Base-by-base conservation (phyloP, 2,329 filamentous ascomycete species). In the Colletotrichum cordylinicola region DNA sequence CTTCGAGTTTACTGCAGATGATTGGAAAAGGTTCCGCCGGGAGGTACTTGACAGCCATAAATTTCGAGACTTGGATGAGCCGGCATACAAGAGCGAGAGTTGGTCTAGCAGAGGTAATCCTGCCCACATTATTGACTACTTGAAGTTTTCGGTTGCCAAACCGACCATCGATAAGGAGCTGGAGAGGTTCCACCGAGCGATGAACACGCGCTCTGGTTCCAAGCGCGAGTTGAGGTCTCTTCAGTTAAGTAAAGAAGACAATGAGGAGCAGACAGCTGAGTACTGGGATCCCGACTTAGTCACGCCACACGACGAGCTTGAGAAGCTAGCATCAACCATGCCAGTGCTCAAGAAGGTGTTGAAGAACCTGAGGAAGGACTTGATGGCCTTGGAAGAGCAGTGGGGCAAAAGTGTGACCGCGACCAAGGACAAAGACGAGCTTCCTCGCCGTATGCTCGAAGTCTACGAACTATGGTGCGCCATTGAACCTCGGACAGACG, bases 91-190 rank as follows among this genome's bases (percentile, higher is more conserved):
- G 70, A 82, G 81, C 5, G 82, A 85, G 0, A 77, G 74, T 8
- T 86, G 84, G 78, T 76, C 76, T 1, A 70, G 78, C 2, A 15
- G 72, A 4, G 18, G 12, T 72, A 82, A 21, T 78, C 82, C 0
- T 81, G 78, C 2, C 1, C 90, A 94, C 72, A 90, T 94, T 5
- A 86, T 94, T 7, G 93, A 95, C 79, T 87, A 88, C 48, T 84
- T 95, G 9, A 92, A 90, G 77, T 93, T 92, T 21, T 77, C 82
- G 0, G 84, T 92, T 3, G 88, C 91, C 0, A 82, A 87, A 15
- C 82, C 84, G 0, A 81, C 82, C 0, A 85, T 91, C 12, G 80
- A 85, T 0, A 58, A 72, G 1, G 86, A 86, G 29, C 78, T 89
- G 3, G 77, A 75, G 2, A 79, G 78, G 0, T 83, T 91, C 13